Conservation (phyloP, 2,329 filamentous ascomycete genomes). For the Neophaeococcomyces mojaviensis region DNA sequence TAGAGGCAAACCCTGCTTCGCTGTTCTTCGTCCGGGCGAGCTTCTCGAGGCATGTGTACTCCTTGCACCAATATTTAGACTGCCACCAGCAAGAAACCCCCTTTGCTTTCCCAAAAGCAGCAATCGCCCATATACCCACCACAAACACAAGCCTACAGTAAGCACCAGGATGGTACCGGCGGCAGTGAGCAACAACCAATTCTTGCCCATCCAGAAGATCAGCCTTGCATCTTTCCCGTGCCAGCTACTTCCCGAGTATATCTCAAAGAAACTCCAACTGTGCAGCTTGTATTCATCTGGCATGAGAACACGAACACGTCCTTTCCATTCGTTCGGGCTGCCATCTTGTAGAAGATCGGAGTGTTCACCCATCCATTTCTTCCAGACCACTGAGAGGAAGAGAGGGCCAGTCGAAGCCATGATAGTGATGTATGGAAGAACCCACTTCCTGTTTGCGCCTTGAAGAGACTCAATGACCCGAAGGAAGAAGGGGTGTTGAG, state of each 20-base stretch:
- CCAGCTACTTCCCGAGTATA: constrained; percentile 59
- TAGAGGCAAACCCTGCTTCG: constrained; percentile 11
- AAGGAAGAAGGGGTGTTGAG: constrained; percentile 67
- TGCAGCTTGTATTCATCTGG: constrained; percentile 62
- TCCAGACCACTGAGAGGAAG: constrained; percentile 68
- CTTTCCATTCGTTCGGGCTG: constrained; percentile 26
- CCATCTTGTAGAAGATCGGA: constrained; percentile 32
- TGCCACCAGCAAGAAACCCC: constrained; percentile 2
- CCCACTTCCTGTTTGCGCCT: constrained; percentile 61
- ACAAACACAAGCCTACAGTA: constrained; percentile 40
- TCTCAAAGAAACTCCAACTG: constrained; percentile 65
- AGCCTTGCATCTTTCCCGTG: constrained; percentile 56
- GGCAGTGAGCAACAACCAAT: constrained; percentile 50
- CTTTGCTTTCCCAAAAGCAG: constrained; percentile 29
- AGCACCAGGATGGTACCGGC: constrained; percentile 44
- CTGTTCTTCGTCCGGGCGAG: background rate
- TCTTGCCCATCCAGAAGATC: constrained; percentile 58
- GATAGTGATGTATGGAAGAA: constrained; percentile 65
- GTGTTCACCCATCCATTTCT: constrained; percentile 57
- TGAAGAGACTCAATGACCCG: constrained; percentile 61
- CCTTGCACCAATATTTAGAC: no score
- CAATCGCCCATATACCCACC: constrained; percentile 45
- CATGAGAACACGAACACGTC: constrained; percentile 61
- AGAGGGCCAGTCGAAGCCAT: constrained; percentile 73
- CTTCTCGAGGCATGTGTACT: background rate